Percentiles rank a stretch among this genome's conserved stretches.
These are phyloP conservation scores for Corinectria fuckeliana DNA, from an alignment of 2,329 filamentous ascomycete species.

Conservation along the genomic window DNA sequence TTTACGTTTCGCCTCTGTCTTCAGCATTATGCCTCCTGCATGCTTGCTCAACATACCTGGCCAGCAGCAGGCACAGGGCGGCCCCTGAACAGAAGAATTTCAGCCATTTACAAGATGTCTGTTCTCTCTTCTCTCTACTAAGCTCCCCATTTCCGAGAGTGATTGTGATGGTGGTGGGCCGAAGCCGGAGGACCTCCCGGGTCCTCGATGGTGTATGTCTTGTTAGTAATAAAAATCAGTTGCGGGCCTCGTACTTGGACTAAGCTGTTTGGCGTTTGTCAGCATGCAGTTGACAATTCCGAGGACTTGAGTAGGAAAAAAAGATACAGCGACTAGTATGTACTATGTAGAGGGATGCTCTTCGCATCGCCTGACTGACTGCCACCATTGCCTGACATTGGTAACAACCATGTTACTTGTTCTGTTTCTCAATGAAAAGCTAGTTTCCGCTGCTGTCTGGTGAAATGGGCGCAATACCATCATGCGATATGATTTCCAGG, in stretches of 20 bases:
- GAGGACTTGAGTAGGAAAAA: neutral
- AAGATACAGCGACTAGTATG: too few species aligned
- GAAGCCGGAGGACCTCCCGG: neutral
- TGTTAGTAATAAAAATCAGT: neutral
- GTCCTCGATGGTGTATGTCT: neutral
- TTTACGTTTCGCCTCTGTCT: neutral
- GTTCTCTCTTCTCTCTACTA: neutral
- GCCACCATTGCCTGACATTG: neutral
- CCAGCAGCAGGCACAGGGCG: neutral
- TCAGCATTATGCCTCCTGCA: slow-evolving; percentile 6
- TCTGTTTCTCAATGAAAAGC: neutral
- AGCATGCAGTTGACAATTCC: neutral
- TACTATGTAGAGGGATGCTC: too few species aligned
- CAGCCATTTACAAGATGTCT: neutral
- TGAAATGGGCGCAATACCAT: neutral
- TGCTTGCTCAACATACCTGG: neutral
- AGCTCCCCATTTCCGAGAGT: neutral
- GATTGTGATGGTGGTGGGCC: neutral
- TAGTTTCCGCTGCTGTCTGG: neutral
- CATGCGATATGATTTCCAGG: neutral
- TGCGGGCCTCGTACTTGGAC: neutral
- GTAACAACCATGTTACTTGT: neutral
- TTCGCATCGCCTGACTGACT: neutral
- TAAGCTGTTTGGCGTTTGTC: neutral
- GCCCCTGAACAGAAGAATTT: too few species aligned